phyloP scores from a whole-genome alignment of 106 monocot species.

The Allium sativum region DNA sequence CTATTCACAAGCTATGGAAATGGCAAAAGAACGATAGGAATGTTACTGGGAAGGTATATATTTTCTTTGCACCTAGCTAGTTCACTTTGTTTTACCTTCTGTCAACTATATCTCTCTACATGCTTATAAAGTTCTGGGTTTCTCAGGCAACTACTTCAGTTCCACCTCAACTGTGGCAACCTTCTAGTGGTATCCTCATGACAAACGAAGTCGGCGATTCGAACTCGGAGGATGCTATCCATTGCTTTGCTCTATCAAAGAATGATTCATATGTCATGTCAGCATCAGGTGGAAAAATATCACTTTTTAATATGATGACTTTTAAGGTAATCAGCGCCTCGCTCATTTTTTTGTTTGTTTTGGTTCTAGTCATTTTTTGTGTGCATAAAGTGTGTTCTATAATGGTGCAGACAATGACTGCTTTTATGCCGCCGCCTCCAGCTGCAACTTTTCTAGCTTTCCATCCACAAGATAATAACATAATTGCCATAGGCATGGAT shows the following conservation, averaged over 20 bases:
- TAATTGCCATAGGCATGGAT: conserved; percentile 74
- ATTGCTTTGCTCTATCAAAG: conserved; percentile 47
- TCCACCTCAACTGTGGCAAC: conserved; percentile 29
- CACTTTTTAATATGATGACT: conserved; percentile 50
- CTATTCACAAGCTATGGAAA: conserved; percentile 56
- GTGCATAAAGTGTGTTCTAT: conserved; percentile 7
- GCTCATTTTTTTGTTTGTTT: neutral
- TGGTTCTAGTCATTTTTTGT: neutral
- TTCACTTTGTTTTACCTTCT: neutral
- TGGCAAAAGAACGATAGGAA: conserved; percentile 48
- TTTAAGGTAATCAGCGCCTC: conserved; percentile 28
- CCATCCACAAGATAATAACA: conserved; percentile 62
- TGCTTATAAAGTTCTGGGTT: neutral
- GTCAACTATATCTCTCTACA: neutral
- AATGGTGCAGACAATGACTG: conserved; percentile 42
- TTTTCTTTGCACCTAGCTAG: neutral
- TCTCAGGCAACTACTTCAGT: conserved; percentile 23
- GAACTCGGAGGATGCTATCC: conserved; percentile 23
- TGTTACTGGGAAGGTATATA: conserved; percentile 34
- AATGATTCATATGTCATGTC: conserved; percentile 60
- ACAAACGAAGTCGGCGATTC: conserved; percentile 26
- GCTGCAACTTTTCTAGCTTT: conserved; percentile 68
- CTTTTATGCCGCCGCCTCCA: conserved; percentile 66
- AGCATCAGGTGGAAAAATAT: conserved; percentile 51
- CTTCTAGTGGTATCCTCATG: conserved; percentile 26